Base-by-base conservation (phyloP, 2,329 filamentous ascomycete species). In the Curvularia hawaiiensis region DNA sequence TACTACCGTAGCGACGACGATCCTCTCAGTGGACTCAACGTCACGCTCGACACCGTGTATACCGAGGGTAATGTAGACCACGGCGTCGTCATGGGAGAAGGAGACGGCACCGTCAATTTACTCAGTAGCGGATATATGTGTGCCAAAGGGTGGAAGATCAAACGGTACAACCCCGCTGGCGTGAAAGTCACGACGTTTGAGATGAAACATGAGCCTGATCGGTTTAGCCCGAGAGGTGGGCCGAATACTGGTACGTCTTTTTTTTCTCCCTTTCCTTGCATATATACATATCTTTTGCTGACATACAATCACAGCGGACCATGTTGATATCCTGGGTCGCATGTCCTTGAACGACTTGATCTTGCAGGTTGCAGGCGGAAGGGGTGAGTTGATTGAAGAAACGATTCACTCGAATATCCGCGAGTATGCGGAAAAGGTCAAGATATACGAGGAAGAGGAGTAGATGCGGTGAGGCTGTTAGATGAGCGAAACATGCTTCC, bases 121-220 rank as follows among this genome's bases (percentile, higher is more conserved):
- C 79, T 99, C 11, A 96, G 90, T 66, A 87, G 88, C 0, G 95
- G 94, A 2, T 99, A 98, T 75, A 98, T 99, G 95, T 99, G 95
- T 76, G 90, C 92, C 66, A 92, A 89, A 68, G 95, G 95, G 3
- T 99, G 95, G 95, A 88, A 88, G 56, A 90, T 97, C 77, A 92
- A 92, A 77, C 85, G 95, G 35, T 99, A 96, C 75, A 99, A 99
- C 70, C 95, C 95, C 0, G 90, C 92, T 0, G 88, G 89, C 2
- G 84, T 89, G 31, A 87, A 92, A 68, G 81, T 99, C 61, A 96
- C 88, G 40, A 90, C 93, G 0, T 92, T 90, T 60, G 95, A 99
- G 79, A 99, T 99, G 95, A 90, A 89, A 1, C 95, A 99, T 72
- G 93, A 98, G 71, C 95, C 95, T 1, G 94, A 97, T 67, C 81